phyloP scores from a whole-genome alignment of 805 yeast genomes.

The Saturnispora sekii region DNA sequence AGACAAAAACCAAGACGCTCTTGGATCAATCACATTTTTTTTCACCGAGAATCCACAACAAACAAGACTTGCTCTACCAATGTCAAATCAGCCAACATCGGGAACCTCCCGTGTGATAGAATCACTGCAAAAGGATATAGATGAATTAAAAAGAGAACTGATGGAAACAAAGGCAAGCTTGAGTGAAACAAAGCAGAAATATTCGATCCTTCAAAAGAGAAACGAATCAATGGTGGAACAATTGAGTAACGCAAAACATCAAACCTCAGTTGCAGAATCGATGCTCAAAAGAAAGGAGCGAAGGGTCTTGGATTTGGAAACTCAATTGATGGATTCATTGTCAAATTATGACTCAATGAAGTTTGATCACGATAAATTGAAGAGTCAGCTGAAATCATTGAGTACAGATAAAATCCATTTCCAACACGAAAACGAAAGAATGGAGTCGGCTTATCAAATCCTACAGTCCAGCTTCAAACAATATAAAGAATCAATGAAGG shows the following conservation, averaged over 20 bases:
- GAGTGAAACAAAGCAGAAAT: slow-evolving; percentile 44
- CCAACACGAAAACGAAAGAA: slow-evolving; percentile 43
- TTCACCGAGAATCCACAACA: neutral
- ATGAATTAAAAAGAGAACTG: slow-evolving; percentile 17
- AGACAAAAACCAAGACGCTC: neutral
- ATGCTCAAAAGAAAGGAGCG: slow-evolving; percentile 63
- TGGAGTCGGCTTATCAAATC: slow-evolving; percentile 51
- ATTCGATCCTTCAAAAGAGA: slow-evolving; percentile 33
- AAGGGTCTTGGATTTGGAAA: slow-evolving; percentile 56
- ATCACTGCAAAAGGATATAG: slow-evolving; percentile 24
- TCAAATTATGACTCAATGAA: slow-evolving; percentile 39
- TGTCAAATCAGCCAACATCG: slow-evolving; percentile 3
- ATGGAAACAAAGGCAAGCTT: slow-evolving; percentile 23
- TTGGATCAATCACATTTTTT: too few species aligned
- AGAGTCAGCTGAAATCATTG: slow-evolving; percentile 38
- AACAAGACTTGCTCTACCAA: neutral
- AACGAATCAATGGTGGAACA: slow-evolving; percentile 53
- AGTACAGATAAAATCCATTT: slow-evolving; percentile 36
- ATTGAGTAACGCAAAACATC: slow-evolving; percentile 63
- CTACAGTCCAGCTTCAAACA: slow-evolving; percentile 40
- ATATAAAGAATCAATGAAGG: slow-evolving; percentile 38
- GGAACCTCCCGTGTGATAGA: slow-evolving; percentile 27
- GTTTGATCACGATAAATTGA: slow-evolving; percentile 40
- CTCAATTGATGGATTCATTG: slow-evolving; percentile 38
- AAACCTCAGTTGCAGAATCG: slow-evolving; percentile 64